phyloP scores from a whole-genome alignment of 2,329 filamentous ascomycete genomes.

The Fusarium pilosicola region DNA sequence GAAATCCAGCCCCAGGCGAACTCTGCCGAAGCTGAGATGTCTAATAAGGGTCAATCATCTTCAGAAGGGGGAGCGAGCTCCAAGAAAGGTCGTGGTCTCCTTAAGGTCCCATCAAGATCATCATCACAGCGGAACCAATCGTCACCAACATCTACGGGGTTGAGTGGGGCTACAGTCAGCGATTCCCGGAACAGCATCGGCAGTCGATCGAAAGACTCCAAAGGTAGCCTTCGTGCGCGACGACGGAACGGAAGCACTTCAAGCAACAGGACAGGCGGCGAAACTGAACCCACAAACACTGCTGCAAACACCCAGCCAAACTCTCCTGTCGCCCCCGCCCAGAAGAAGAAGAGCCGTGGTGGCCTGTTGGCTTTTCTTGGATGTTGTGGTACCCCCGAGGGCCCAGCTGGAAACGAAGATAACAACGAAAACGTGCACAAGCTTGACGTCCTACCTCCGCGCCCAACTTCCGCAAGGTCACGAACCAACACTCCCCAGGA shows the following conservation, averaged over 20 bases:
- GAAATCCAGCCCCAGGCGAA: constrained; percentile 50
- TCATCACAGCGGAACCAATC: constrained; percentile 69
- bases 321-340: constrained; percentile 59
- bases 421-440: constrained; percentile 67
- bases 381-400: constrained; percentile 73
- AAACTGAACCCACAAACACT: constrained; percentile 62
- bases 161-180: constrained; percentile 68
- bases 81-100: constrained; percentile 63
- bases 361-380: constrained; percentile 70
- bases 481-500: constrained; percentile 64
- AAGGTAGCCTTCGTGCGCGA: constrained; percentile 70
- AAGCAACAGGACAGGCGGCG: constrained; percentile 69
- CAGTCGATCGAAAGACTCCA: constrained; percentile 72
- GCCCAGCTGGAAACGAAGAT: constrained; percentile 63
- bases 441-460: constrained; percentile 65
- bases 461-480: constrained; percentile 65
- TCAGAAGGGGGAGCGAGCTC: constrained; percentile 55
- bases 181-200: constrained; percentile 71
- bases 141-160: constrained; percentile 67
- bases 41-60: constrained; percentile 54
- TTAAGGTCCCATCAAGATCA: constrained; percentile 70
- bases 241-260: constrained; percentile 74
- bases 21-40: constrained; percentile 50
- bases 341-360: constrained; percentile 65
- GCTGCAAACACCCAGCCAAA: constrained; percentile 61